phyloP scores from a whole-genome alignment of 352 stramenopile species.

The Pythium rishiriense region DNA sequence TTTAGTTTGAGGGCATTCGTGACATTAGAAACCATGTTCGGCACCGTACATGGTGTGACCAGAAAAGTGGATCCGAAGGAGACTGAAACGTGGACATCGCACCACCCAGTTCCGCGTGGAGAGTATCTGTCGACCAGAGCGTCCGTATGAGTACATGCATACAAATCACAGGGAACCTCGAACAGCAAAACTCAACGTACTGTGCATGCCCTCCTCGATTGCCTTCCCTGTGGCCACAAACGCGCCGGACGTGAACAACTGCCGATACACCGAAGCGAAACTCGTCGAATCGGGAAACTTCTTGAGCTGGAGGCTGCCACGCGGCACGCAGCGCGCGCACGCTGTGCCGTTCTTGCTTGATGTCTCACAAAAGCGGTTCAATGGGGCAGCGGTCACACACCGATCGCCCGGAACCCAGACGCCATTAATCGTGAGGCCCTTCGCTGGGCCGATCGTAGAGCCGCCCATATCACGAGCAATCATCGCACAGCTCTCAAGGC shows the following conservation, averaged over 20 bases:
- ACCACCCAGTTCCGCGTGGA: slow-evolving; percentile 45
- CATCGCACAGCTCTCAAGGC: slow-evolving; percentile 36
- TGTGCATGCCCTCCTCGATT: slow-evolving; percentile 52
- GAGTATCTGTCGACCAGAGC: slow-evolving; percentile 29
- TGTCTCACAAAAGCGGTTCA: slow-evolving; percentile 53
- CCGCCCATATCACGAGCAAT: slow-evolving; percentile 42
- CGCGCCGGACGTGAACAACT: slow-evolving; percentile 42
- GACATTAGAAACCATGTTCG: neutral
- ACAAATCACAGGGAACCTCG: neutral
- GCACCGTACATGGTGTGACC: slow-evolving; percentile 38
- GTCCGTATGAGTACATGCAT: neutral
- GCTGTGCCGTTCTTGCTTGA: slow-evolving; percentile 27
- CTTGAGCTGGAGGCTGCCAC: slow-evolving; percentile 19
- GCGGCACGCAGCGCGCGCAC: slow-evolving; percentile 42
- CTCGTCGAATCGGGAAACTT: slow-evolving; percentile 35
- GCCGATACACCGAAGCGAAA: slow-evolving; percentile 43
- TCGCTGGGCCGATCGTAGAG: slow-evolving; percentile 19
- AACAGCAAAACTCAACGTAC: slow-evolving; percentile 28
- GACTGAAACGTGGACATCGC: slow-evolving; percentile 52
- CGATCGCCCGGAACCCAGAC: slow-evolving; percentile 14
- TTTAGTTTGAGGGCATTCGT: neutral
- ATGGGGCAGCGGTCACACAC: slow-evolving; percentile 33
- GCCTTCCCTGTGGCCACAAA: slow-evolving; percentile 26
- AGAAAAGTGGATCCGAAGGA: slow-evolving; percentile 57
- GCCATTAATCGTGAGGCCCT: slow-evolving; percentile 33